Percentiles rank a stretch among this genome's conserved stretches.
Evolutionary conservation across 441 rosid genomes (phyloP).

Genomic region (Biscutella laevigata): DNA sequence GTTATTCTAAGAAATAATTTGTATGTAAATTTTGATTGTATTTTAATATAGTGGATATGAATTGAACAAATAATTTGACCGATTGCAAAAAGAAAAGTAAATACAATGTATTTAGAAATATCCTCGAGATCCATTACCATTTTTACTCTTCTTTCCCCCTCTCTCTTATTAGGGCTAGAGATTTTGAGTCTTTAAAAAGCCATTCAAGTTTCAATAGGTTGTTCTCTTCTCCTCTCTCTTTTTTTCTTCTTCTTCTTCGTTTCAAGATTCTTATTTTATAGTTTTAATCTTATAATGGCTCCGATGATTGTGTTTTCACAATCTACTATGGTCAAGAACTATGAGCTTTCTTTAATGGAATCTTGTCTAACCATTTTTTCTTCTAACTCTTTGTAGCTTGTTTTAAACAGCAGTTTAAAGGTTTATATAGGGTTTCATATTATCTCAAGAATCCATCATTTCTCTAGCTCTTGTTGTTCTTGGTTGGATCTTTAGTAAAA

Average conservation of each 20-base stretch:
- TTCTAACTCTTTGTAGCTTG: neutral
- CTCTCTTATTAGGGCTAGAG: neutral
- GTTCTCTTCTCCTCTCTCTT: neutral
- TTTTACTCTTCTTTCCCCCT: neutral
- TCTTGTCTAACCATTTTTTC: neutral
- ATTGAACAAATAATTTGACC: neutral
- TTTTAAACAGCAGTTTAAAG: neutral
- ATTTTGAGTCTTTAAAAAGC: neutral
- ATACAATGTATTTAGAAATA: no score
- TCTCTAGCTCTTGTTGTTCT: neutral
- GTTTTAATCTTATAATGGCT: neutral
- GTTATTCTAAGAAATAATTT: no score
- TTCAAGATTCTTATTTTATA: neutral
- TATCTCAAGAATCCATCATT: neutral
- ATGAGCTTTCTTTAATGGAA: neutral
- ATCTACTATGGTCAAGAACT: neutral
- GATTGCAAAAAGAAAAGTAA: no score
- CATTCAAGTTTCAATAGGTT: neutral
- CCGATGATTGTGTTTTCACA: neutral
- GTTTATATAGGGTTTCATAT: neutral
- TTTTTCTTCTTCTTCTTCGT: neutral
- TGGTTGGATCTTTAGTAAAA: neutral
- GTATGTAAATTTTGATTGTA: no score
- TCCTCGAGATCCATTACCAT: neutral
- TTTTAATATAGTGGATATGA: neutral